Base-by-base conservation (phyloP, 305 asterid genomes). In the Andrographis paniculata region DNA sequence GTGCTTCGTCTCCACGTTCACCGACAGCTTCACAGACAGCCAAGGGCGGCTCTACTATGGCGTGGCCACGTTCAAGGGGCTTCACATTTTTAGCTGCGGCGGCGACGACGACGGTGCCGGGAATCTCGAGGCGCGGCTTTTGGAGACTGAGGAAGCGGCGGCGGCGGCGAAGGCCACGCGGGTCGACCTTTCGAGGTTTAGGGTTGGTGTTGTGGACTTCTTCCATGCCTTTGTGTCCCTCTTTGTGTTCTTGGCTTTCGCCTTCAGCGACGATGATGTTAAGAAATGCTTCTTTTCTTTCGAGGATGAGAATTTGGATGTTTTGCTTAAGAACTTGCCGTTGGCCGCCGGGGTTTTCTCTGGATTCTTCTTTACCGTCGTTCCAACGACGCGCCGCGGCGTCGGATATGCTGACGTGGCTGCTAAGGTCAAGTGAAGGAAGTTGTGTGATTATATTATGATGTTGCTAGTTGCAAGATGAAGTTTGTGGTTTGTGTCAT, bases 371-470 rank as follows among this genome's bases (percentile, higher is more conserved):
- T 73, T 82, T 60, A 17, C 60, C 42, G 39, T 78, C 28, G 76
- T 78, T 28, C 94, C 85, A 0, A 66, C 85, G 14, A 69, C 74
- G 5, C 75, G 94, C 1, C 60, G 79, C 49, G 94, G 94, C 19
- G 64, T 78, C 28, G 88, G 86, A 14, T 67, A 58, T 43, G 79
- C 80, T 2, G 82, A 73, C 20, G 31, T 53, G 50, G 69, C 72
- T 30, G 33, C 17, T 5, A 51, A 35, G 24, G 36, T 14, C 47
- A 61, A 47, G 14, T 52, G 54, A 41, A 3, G 30, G 30, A 8
- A 24, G 30, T n/a, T n/a, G n/a, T n/a, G n/a, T n/a, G n/a, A n/a
- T n/a, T n/a, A n/a, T n/a, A n/a, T n/a, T n/a, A n/a, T n/a, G n/a
- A n/a, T n/a, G n/a, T n/a, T n/a, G n/a, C n/a, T n/a, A n/a, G n/a